These are phyloP conservation scores for Zygoascus biomembranicola DNA, from an alignment of 805 yeast genomes.

Conservation along the genomic window DNA sequence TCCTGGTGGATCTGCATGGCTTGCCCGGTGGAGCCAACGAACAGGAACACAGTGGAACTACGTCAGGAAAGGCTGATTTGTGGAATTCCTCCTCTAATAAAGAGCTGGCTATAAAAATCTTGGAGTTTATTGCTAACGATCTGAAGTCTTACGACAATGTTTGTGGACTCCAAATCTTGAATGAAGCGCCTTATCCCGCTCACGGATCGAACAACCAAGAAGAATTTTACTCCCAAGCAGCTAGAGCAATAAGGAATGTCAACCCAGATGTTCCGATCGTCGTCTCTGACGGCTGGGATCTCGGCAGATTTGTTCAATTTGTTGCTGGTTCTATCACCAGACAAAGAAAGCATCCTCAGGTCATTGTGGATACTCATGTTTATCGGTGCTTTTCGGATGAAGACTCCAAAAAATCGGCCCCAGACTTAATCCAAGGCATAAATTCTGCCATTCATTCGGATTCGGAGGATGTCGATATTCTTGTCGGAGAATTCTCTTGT, in stretches of 20 bases:
- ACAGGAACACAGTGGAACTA: slow-evolving; percentile 75
- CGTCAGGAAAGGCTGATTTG: slow-evolving; percentile 50
- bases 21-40: slow-evolving; percentile 90
- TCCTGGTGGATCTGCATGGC: slow-evolving; percentile 80
- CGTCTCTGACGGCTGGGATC: slow-evolving; percentile 94
- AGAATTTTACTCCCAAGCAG: slow-evolving; percentile 58
- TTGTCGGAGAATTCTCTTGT: slow-evolving; percentile 88
- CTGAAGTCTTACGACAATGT: slow-evolving; percentile 54
- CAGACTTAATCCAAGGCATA: slow-evolving; percentile 52
- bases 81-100: slow-evolving; percentile 40
- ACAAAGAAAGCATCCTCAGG: slow-evolving; percentile 28
- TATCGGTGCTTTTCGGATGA: slow-evolving; percentile 77
- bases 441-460: slow-evolving; percentile 25
- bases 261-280: slow-evolving; percentile 58
- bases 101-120: slow-evolving; percentile 39
- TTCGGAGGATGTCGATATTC: slow-evolving; percentile 48
- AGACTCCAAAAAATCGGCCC: slow-evolving; percentile 60
- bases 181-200: slow-evolving; percentile 64
- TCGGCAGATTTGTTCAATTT: slow-evolving; percentile 69
- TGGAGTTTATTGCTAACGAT: slow-evolving; percentile 57
- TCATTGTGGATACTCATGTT: slow-evolving; percentile 73
- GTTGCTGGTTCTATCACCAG: slow-evolving; percentile 24
- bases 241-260: slow-evolving; percentile 46
- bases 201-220: slow-evolving; percentile 31
- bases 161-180: slow-evolving; percentile 75